Evolutionary conservation across 1,139 yeast species (phyloP), one percentile per base, ranked within the genome.

Genomic region (Hemisphaericaspora xylofermentans): DNA sequence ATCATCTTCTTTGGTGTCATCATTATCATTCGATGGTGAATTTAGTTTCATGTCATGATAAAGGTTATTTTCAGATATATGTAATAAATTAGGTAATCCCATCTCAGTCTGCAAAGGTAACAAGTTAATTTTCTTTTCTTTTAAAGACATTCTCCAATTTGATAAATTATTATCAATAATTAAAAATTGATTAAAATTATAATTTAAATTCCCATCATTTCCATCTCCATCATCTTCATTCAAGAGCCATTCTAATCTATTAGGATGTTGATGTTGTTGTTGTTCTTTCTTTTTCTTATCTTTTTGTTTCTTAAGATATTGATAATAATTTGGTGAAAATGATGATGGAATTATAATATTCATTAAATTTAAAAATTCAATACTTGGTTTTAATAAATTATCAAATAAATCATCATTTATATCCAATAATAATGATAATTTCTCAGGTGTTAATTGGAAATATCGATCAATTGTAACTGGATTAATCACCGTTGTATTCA

Each of bases 211-310:
- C 13, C 78, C 78, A 51, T 73, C 78, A 47, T 71, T 72, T 12
- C 77, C 77, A 52, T 73, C 78, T 21, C 77, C 77, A 49, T 71
- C 78, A 46, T 71, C 76, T 46, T 72, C 76, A 46, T 71, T 71
- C 30, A 71, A 57, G 22, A 72, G 70, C 76, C 77, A 71, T 45
- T 72, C 77, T 25, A 72, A 52, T 36, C 48, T 32, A 33, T 48
- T 46, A 22, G 49, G 22, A 15, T 14, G n/a, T 15, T 13, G 36
- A 33, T 7, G 30, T n/a, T n/a, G n/a, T n/a, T n/a, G 21, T 40
- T 61, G 69, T 36, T 61, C 62, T 3, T 63, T 64, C 15, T 52
- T 47, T 25, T 44, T 46, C 42, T 46, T 41, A 43, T n/a, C n/a
- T n/a, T 53, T 37, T 47, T 51, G 39, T 39, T 62, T 61, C 43